Base-by-base conservation (phyloP, 2,329 filamentous ascomycete genomes). In the Epichloe hybrida region DNA sequence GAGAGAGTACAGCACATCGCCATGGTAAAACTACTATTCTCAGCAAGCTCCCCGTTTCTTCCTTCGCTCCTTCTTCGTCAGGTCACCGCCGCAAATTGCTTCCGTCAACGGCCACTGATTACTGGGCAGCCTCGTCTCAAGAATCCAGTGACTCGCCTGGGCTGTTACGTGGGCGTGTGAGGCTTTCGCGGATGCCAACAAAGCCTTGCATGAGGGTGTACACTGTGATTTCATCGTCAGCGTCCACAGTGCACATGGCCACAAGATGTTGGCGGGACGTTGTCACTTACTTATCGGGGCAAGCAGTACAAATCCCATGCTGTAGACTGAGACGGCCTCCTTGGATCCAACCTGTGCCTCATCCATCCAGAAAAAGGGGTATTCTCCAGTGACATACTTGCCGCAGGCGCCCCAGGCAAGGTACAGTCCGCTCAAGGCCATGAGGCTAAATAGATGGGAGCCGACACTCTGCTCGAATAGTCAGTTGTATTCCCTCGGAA, bases 331-430 rank as follows among this genome's bases (percentile, higher is more conserved):
- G 20, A 75, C 69, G 15, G 71, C 69, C 55, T 70, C 69, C 39
- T 68, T 62, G 31, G 67, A 68, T 44, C 69, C 69, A 54, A 73
- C 68, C 50, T 69, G 59, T 5, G 64, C 59, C 48, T 69, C 65
- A 55, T 77, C 71, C 49, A 78, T 64, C 69, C 74, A 77, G 62
- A 74, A 77, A 55, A 75, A 75, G 9, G 74, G 64, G 50, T 63
- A 67, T 47, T 68, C 67, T 36, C 69, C 69, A 2, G 74, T 77
- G 49, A 71, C 49, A 27, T 67, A 59, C 55, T 70, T 69, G 23
- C 75, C 75, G 45, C 76, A 60, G 9, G 64, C 66, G 36, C 71
- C 74, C 72, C 72, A 78, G 38, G 62, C 69, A 37, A 79, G 66
- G 55, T 77, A 78, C n/a, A 66, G 56, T 12, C 60, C 66, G 21